Percentiles rank a stretch among this genome's conserved stretches.
Evolutionary conservation across 768 basidiomycete species (phyloP).

Genomic region (Dentipellis sp.): DNA sequence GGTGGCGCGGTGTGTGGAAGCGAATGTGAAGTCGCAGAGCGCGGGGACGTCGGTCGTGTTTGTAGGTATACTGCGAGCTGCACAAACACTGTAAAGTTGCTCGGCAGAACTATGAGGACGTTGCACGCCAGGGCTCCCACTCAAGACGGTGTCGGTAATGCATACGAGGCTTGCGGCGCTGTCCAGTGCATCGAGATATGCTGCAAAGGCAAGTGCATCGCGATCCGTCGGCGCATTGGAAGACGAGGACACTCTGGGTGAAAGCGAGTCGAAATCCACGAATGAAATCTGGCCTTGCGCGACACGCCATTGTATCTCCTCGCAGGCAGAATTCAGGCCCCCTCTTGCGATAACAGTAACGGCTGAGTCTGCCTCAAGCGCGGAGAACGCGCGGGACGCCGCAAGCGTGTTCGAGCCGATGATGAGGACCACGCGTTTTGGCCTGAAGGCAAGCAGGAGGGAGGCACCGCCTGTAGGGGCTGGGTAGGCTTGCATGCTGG

Average conservation of each 20-base stretch:
- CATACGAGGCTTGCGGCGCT: conserved; percentile 47
- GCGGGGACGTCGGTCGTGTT: conserved; percentile 84
- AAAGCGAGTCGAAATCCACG: conserved; percentile 43
- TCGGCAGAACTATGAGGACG: conserved; percentile 46
- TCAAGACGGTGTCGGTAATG: conserved; percentile 70
- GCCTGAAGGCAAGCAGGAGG: conserved; percentile 66
- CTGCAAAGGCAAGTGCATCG: conserved; percentile 38
- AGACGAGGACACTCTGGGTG: conserved; percentile 20
- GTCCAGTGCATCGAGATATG: conserved; percentile 29
- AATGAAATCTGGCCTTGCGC: conserved; percentile 46
- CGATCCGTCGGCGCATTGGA: conserved; percentile 18
- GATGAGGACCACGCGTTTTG: conserved; percentile 45
- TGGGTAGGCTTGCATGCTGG: neutral
- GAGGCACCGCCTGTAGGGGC: conserved; percentile 51
- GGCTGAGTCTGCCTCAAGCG: conserved; percentile 68
- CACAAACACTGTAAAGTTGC: conserved; percentile 47
- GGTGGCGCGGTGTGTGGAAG: conserved; percentile 75
- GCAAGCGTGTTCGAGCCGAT: conserved; percentile 76
- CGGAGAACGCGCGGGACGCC: conserved; percentile 73
- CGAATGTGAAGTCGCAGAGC: conserved; percentile 85
- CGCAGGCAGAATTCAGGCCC: conserved; percentile 41
- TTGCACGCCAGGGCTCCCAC: conserved; percentile 20
- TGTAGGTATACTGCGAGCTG: conserved; percentile 53
- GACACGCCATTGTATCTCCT: conserved; percentile 63
- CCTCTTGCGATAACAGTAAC: conserved; percentile 59